These are phyloP conservation scores for Pichia nanzhaoensis DNA, from an alignment of 805 yeast species.

Conservation along the genomic window DNA sequence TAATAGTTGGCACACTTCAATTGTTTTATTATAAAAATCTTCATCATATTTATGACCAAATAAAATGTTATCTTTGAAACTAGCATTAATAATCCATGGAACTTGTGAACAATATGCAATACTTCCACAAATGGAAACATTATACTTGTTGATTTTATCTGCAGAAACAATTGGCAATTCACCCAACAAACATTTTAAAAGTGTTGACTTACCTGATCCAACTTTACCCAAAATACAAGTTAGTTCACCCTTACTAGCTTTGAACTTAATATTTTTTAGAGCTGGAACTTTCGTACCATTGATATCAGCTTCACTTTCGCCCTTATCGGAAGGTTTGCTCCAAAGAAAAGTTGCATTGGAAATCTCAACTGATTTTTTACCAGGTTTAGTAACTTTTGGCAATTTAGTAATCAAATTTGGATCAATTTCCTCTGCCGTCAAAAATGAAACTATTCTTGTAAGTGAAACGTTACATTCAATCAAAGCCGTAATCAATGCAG, in stretches of 20 bases:
- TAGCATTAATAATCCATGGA: slow-evolving; percentile 96
- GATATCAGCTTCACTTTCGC: slow-evolving; percentile 35
- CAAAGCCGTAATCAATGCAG: slow-evolving; percentile 47
- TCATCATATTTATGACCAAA: slow-evolving; percentile 84
- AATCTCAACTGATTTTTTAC: slow-evolving; percentile 36
- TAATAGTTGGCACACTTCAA: slow-evolving; percentile 80
- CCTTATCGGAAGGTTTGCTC: slow-evolving; percentile 22
- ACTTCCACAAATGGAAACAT: slow-evolving; percentile 31
- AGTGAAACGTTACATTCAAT: slow-evolving; percentile 57
- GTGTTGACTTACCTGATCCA: slow-evolving; percentile 61
- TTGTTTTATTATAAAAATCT: slow-evolving; percentile 69
- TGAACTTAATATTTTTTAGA: slow-evolving; percentile 40
- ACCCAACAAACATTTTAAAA: slow-evolving; percentile 48
- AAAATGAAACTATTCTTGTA: slow-evolving; percentile 44
- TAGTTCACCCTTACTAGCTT: slow-evolving; percentile 44
- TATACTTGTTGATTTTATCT: slow-evolving; percentile 16
- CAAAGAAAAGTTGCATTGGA: slow-evolving; percentile 50
- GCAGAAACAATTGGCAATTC: slow-evolving; percentile 36
- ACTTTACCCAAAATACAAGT: slow-evolving; percentile 61
- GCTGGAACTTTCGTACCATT: slow-evolving; percentile 33
- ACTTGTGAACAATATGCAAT: slow-evolving; percentile 61
- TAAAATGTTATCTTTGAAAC: slow-evolving; percentile 80
- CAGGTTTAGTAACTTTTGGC: slow-evolving; percentile 20
- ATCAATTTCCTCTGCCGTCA: slow-evolving; percentile 38
- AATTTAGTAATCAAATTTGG: slow-evolving; percentile 25